Percentiles rank a stretch among this genome's conserved stretches.
Evolutionary conservation across 495 filamentous ascomycete species (phyloP).

Genomic region (Penicillium turbatum): DNA sequence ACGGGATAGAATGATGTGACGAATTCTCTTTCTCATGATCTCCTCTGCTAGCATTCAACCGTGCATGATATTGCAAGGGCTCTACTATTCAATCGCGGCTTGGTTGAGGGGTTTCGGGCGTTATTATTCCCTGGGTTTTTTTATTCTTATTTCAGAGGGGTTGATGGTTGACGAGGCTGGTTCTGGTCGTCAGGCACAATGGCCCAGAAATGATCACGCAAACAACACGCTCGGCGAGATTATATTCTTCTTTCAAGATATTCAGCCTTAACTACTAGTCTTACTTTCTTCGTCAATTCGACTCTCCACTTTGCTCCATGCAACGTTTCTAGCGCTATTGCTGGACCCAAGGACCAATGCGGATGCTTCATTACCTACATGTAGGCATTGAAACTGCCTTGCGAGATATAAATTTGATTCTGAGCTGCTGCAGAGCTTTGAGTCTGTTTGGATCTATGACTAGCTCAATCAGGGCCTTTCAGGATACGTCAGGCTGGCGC

Average conservation of each 20-base stretch:
- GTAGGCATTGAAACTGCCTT: not conserved
- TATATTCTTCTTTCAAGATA: slow-evolving; percentile 13
- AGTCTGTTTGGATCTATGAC: not conserved
- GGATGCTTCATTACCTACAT: not conserved
- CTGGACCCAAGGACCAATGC: not conserved
- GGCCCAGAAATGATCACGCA: slow-evolving; percentile 6
- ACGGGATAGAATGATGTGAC: slow-evolving; percentile 88
- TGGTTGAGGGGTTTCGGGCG: slow-evolving; percentile 46
- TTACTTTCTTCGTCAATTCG: slow-evolving; percentile 10
- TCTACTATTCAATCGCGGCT: slow-evolving; percentile 35
- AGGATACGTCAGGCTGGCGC: slow-evolving; percentile 1
- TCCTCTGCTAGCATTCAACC: slow-evolving; percentile 40
- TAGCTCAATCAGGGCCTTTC: not conserved
- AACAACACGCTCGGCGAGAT: slow-evolving; percentile 6
- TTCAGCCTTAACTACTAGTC: slow-evolving; percentile 8
- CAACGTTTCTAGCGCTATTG: not conserved
- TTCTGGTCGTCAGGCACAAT: slow-evolving; percentile 16
- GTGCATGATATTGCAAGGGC: slow-evolving; percentile 34
- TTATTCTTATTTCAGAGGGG: slow-evolving; percentile 28
- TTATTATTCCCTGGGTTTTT: slow-evolving; percentile 29
- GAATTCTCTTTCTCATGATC: slow-evolving; percentile 32
- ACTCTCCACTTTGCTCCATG: slow-evolving; percentile 14
- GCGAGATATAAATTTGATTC: not conserved
- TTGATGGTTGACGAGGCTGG: slow-evolving; percentile 19
- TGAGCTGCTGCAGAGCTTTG: not conserved